Evolutionary conservation across 352 stramenopile species (phyloP), one percentile per base, ranked within the genome.

Genomic region (Globisporangium heterothallicum): DNA sequence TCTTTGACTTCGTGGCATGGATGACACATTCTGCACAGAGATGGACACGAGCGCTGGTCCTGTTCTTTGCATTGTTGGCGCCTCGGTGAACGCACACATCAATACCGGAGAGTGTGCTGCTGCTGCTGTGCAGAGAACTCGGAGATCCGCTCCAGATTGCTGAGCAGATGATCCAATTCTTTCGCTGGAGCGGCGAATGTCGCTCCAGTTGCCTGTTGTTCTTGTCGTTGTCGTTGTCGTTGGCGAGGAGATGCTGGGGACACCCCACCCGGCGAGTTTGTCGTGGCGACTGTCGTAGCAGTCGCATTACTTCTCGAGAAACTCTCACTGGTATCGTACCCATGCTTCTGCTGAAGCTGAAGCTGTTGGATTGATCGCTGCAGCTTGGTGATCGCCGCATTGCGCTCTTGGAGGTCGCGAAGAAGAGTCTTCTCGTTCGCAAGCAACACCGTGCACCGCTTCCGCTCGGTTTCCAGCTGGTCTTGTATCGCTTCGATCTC

Each of bases 391-490:
- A 87, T 68, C 22, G 63, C 63, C 9, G 64, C 41, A 44, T 80
- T 84, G n/a, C 77, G 74, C 45, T 90, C 76, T n/a, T 75, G 72
- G 34, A 90, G 69, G 54, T 90, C 79, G 8, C 75, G 74, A 42
- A 86, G 49, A 42, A 90, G 58, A 10, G 66, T 84, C 56, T 88
- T 85, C 54, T 90, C 79, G 48, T 90, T 88, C 13, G 54, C 30
- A 9, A 86, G 44, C 41, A 90, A 55, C n/a, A 81, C 64, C 3
- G 70, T 74, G 50, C 69, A 85, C 2, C 74, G 72, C 59, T 86
- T 77, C 21, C 76, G 74, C 46, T 90, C 76, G 24, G 57, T 68
- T n/a, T 86, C 77, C 35, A 90, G 63, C 29, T 88, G 74, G 13
- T 72, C 57, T 55, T 90, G 76, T 1, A 84, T 49, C 18, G 61